Conservation (phyloP, 2,329 filamentous ascomycete species). For the Nigrospora sphaerica region DNA sequence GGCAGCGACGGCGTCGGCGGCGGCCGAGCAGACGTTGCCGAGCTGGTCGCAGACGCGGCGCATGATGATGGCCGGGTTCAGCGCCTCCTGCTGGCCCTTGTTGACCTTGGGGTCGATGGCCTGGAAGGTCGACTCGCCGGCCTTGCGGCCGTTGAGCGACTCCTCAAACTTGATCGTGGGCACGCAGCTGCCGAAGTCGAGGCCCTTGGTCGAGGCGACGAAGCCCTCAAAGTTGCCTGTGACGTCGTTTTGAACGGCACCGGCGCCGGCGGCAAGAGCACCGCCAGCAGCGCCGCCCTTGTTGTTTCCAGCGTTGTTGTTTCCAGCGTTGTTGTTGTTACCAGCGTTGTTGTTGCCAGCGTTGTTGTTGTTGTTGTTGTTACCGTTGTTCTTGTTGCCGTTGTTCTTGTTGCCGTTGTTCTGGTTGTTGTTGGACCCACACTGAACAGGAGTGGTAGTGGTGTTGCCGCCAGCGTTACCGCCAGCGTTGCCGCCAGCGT, state of each 20-base stretch:
- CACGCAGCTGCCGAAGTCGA: slow-evolving; percentile 46
- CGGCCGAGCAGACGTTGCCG: slow-evolving; percentile 57
- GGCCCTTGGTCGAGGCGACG: slow-evolving; percentile 20
- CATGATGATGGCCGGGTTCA: slow-evolving; percentile 69
- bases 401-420: background rate
- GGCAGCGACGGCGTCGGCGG: slow-evolving; percentile 47
- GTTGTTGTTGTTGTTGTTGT: slow-evolving; percentile 5
- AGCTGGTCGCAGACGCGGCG: slow-evolving; percentile 66
- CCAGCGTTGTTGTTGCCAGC: slow-evolving; percentile 1
- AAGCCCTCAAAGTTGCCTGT: slow-evolving; percentile 25
- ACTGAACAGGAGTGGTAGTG: background rate
- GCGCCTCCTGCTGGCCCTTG: slow-evolving; percentile 57
- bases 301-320: slow-evolving; percentile 7
- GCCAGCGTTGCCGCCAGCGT: background rate
- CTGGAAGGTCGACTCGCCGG: slow-evolving; percentile 60
- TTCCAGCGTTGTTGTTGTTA: slow-evolving; percentile 2
- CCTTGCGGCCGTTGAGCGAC: slow-evolving; percentile 48
- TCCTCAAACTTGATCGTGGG: slow-evolving; percentile 54
- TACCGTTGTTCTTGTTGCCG: slow-evolving; percentile 10
- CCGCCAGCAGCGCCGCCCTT: slow-evolving; percentile 8
- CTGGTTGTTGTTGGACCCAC: slow-evolving; percentile 4
- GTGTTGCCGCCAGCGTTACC: slow-evolving; percentile 4
- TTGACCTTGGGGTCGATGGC: slow-evolving; percentile 55
- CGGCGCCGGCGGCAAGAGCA: slow-evolving; percentile 15
- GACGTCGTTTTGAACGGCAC: slow-evolving; percentile 21